A percentile compares a stretch with the other conserved stretches of the same genome.
phyloP scores from a whole-genome alignment of 1,284 basidiomycete species.

The Vanrija humicola region DNA sequence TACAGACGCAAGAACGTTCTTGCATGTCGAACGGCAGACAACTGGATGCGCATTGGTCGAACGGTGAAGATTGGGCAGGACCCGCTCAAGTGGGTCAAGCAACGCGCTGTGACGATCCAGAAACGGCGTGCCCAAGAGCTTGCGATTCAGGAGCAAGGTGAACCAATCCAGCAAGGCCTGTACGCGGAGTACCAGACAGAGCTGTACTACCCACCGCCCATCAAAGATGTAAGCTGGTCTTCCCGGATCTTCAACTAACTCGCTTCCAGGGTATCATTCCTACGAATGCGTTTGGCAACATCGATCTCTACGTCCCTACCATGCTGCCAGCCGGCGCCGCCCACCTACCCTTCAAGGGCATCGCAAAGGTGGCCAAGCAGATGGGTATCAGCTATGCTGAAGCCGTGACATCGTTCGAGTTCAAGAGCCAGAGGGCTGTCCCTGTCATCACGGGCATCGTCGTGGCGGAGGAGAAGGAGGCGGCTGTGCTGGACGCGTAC shows the following conservation, averaged over 20 bases:
- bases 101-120: conserved; percentile 76
- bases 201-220: conserved; percentile 69
- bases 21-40: conserved; percentile 81
- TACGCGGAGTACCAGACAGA: conserved; percentile 86
- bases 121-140: conserved; percentile 80
- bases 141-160: conserved; percentile 55
- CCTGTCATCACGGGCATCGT: conserved; percentile 86
- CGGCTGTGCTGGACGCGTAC: conserved; percentile 76
- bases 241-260: too few relatives aligned
- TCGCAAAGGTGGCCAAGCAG: conserved; percentile 80
- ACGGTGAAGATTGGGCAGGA: conserved; percentile 69
- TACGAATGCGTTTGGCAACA: conserved; percentile 94
- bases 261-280: conserved; percentile 76
- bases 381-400: conserved; percentile 88
- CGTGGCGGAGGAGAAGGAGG: conserved; percentile 74
- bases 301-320: conserved; percentile 89
- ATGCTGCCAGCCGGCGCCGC: conserved; percentile 88
- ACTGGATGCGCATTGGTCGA: conserved; percentile 88
- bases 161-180: conserved; percentile 76
- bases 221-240: conserved; percentile 68
- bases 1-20: conserved; percentile 81
- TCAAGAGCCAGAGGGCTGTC: conserved; percentile 78
- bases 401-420: conserved; percentile 85
- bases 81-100: conserved; percentile 86
- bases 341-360: conserved; percentile 85